phyloP scores from a whole-genome alignment of 164 flowering plant genomes.

The Cinnamomum micranthum region DNA sequence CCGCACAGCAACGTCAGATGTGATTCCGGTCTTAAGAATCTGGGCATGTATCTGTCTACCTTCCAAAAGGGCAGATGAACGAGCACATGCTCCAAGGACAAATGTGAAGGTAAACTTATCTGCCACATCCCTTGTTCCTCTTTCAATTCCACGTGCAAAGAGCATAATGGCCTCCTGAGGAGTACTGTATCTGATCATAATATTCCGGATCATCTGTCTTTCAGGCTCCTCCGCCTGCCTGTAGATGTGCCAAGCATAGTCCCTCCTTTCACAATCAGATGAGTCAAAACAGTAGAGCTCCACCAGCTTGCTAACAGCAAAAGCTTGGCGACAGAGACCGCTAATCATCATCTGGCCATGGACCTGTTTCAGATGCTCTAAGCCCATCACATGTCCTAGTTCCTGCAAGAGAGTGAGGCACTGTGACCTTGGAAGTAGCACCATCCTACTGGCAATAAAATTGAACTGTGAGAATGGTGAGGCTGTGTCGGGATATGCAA shows the following conservation, averaged over 20 bases:
- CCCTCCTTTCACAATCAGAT: no score
- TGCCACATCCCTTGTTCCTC: not conserved
- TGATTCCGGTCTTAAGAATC: constrained; percentile 30
- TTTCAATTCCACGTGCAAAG: not conserved
- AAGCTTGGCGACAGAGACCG: not conserved
- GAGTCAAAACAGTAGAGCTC: not conserved
- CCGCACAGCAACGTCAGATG: constrained; percentile 27
- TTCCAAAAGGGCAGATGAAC: constrained; percentile 28
- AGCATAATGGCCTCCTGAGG: constrained; percentile 5
- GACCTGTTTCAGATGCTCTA: constrained; percentile 3
- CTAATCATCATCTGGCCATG: not conserved
- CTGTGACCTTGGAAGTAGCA: constrained; percentile 6
- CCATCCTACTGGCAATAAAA: not conserved
- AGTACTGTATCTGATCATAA: not conserved
- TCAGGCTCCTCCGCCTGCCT: not conserved
- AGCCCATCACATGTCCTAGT: not conserved
- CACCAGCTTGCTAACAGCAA: not conserved
- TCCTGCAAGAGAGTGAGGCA: constrained; percentile 1
- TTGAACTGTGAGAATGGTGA: no score
- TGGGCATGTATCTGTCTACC: constrained; percentile 47
- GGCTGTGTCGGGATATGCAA: no score
- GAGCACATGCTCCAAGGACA: constrained; percentile 50
- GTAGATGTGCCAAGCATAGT: not conserved
- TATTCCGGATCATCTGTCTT: not conserved
- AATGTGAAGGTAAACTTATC: constrained; percentile 36